phyloP scores from a whole-genome alignment of 768 basidiomycete genomes.

The Suillus hirtellus region DNA sequence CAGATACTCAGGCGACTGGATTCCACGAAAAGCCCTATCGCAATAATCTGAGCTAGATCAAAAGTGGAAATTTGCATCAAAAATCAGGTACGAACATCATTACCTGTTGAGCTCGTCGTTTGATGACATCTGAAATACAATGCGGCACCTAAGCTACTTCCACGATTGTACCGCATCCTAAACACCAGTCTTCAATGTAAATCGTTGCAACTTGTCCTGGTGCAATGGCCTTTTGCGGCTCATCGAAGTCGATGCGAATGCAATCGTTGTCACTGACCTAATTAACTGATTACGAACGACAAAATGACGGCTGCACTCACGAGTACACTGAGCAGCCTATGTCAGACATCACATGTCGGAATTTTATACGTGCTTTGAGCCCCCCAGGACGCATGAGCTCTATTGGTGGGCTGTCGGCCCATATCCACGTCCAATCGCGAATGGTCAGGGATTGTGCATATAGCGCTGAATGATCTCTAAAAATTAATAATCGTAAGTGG shows the following conservation, averaged over 20 bases:
- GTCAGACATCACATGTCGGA: conserved; percentile 68
- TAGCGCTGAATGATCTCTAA: conserved; percentile 63
- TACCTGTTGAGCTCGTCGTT: background rate
- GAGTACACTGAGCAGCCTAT: conserved; percentile 52
- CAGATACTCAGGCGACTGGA: background rate
- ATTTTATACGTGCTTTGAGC: conserved; percentile 52
- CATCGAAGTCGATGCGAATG: conserved; percentile 50
- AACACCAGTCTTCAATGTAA: conserved; percentile 75
- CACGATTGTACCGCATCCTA: conserved; percentile 78
- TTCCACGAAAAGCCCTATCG: background rate
- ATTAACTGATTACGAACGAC: conserved; percentile 8
- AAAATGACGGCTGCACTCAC: conserved; percentile 34
- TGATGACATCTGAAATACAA: background rate
- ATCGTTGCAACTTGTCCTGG: conserved; percentile 81
- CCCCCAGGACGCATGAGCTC: conserved; percentile 44
- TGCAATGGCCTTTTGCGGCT: conserved; percentile 66
- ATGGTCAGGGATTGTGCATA: conserved; percentile 42
- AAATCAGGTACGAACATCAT: background rate
- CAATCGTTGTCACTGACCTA: conserved; percentile 25
- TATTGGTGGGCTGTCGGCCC: conserved; percentile 56
- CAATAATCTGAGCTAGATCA: background rate
- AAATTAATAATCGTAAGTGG: background rate
- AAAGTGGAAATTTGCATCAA: background rate
- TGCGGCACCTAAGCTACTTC: conserved; percentile 16
- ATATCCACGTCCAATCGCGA: conserved; percentile 74